Evolutionary conservation across 2,329 filamentous ascomycete genomes (phyloP), one percentile per base, ranked within the genome.

Genomic region (Lecanoromycetidae sp.): DNA sequence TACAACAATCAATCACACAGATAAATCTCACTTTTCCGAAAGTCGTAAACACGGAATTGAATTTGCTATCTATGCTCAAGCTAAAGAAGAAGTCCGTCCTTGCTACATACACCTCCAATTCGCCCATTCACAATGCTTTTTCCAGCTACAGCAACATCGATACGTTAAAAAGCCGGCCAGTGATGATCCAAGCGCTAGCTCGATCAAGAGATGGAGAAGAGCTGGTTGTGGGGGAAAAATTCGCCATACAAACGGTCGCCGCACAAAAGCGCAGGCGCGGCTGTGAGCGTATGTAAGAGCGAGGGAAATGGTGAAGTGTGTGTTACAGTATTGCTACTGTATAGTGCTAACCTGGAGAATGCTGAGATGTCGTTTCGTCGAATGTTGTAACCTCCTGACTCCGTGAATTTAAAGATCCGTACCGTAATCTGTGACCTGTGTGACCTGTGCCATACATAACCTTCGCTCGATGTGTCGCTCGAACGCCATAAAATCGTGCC

Each of bases 61-160:
- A 34, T 34, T 39, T 9, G 44, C 35, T 46, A 39, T 40, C 36
- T 46, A 46, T 40, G 44, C 36, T 46, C 35, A 35, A 34, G 15
- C 20, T 29, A 35, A 36, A 13, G 17, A 40, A 33, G 20, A 29
- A 26, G 29, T 39, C 36, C 36, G 36, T 19, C 19, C 17, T 19
- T 38, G 17, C 15, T 46, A 40, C 30, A 38, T 33, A 9, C 6
- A 22, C 12, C 29, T 19, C 20, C 3, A 8, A 20, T 29, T n/a
- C 6, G 12, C 26, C n/a, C 30, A 27, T 20, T 15, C 27, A 19
- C 43, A 13, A n/a, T 36, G 5, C 6, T 3, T 2, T 34, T 17
- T 23, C 26, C 44, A 27, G 44, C 36, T 9, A 46, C 36, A 40
- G n/a, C 13, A 6, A 40, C 1, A 26, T 39, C 27, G n/a, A n/a